Evolutionary conservation across 164 flowering plant species (phyloP), one percentile per base, ranked within the genome.

Genomic region (Aristolochia fimbriata): DNA sequence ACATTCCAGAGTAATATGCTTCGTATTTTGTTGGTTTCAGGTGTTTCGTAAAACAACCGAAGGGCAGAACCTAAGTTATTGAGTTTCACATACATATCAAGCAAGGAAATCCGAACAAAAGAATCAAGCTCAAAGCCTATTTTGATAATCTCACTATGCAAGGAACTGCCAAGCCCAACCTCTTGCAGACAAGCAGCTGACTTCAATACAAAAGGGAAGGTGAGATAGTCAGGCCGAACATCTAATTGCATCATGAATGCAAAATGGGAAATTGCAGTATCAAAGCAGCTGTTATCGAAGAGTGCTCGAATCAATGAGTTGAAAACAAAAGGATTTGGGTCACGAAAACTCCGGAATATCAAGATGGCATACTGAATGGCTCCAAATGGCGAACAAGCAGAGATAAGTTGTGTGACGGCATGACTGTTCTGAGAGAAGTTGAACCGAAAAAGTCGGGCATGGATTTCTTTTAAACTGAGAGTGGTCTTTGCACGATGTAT

Each of bases 1-100:
- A 76, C 75, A 74, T 81, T 81, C 88, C 88, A 83, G n/a, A 79
- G 47, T 47, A 78, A 19, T 4, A 78, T 54, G 67, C 72, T 76
- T 19, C 19, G 70, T 31, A 17, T 33, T 70, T 70, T 71, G 62
- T 51, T 68, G 59, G 69, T 62, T n/a, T 79, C 70, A 43, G 77
- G 72, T 21, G 77, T 79, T 78, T 78, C 81, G 45, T 81, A 81
- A 58, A 83, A 81, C 75, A 78, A 30, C 47, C 78, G 69, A 25
- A 72, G 27, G 0, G 81, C 85, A 16, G 15, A 15, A 24, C 49
- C 54, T 67, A 74, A 46, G 10, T 27, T 46, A 48, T 65, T 74
- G 21, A 74, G 50, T 55, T 81, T 78, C 45, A 67, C 80, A 65
- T 83, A 80, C 83, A 78, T 77, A 22, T 75, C 81, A 47, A 73